Evolutionary conservation across 257 asterid genomes (phyloP), one percentile per base, ranked within the genome.

Genomic region (Voacanga thouarsii): DNA sequence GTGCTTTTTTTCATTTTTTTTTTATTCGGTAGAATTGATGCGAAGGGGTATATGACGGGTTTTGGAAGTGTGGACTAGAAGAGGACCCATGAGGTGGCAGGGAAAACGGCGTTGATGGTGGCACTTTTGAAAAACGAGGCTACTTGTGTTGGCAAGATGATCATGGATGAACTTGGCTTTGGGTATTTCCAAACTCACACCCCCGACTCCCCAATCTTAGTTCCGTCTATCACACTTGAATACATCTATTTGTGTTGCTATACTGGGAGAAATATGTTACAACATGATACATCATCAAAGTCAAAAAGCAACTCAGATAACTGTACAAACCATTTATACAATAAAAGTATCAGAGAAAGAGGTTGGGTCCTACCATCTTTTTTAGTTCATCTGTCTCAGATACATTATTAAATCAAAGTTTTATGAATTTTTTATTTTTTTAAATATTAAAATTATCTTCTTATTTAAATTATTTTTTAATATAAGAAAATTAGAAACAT

Each of bases 141-240:
- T 9, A 83, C 95, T 65, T 96, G 97, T 81, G 83, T 82, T 85
- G 98, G 99, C 61, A 93, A 88, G 94, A 89, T 96, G 7, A 89
- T 89, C 85, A 92, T 96, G 94, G 97, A 86, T 81, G 97, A 93
- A 86, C 89, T 96, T 84, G 98, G 97, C 73, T 85, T 86, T 77
- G 99, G 99, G 99, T 96, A 90, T 76, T 45, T 37, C 72, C 71
- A n/a, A n/a, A n/a, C n/a, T n/a, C n/a, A n/a, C n/a, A n/a, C n/a
- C 74, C 28, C 55, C 43, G 6, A 26, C 66, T 39, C 56, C 39
- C 49, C 0, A 16, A 2, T 10, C 11, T 68, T 49, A 3, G 16
- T 43, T 2, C 53, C 2, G 8, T 41, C 59, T 43, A 26, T 44
- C 51, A 14, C 12, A n/a, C 21, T 24, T 4, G 9, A 43, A 43